A percentile compares a stretch with the other conserved stretches of the same genome.
phyloP scores from a whole-genome alignment of 495 filamentous ascomycete genomes.

The Pseudevernia furfuracea region DNA sequence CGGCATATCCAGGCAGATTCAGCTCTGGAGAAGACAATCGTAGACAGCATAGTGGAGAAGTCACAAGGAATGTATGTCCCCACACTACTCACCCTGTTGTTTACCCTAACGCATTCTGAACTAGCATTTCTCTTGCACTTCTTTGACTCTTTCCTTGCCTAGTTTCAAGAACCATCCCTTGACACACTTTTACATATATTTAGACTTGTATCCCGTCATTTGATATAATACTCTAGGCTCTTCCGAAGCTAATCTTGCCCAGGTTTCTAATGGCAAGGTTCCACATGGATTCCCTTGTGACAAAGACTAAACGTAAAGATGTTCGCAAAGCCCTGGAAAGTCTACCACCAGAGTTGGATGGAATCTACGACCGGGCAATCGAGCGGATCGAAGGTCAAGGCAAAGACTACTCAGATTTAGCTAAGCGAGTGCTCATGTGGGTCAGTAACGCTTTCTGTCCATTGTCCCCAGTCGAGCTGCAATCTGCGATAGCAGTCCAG shows the following conservation, averaged over 20 bases:
- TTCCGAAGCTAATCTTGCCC: not conserved
- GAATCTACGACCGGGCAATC: not conserved
- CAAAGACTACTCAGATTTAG: not conserved
- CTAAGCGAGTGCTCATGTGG: constrained; percentile 5
- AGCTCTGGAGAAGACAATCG: not conserved
- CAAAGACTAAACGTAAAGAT: constrained; percentile 8
- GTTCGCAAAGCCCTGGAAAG: constrained; percentile 1
- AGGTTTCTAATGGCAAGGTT: constrained; percentile 11
- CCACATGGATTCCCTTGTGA: constrained; percentile 6
- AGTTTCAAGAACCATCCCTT: no score
- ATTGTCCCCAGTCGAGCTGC: not conserved
- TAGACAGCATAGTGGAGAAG: not conserved
- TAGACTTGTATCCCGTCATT: not conserved
- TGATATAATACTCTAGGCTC: not conserved
- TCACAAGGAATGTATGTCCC: not conserved
- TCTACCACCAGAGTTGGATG: constrained; percentile 4
- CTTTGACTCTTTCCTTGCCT: not conserved
- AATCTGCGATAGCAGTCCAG: constrained; percentile 1
- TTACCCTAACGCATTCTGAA: no score
- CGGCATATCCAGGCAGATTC: constrained; percentile 6
- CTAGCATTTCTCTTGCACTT: no score
- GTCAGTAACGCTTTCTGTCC: not conserved
- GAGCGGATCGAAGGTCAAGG: constrained; percentile 6
- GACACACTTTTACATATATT: no score
- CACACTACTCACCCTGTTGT: not conserved